phyloP scores from a whole-genome alignment of 805 yeast species.

The Metschnikowia continentalis region DNA sequence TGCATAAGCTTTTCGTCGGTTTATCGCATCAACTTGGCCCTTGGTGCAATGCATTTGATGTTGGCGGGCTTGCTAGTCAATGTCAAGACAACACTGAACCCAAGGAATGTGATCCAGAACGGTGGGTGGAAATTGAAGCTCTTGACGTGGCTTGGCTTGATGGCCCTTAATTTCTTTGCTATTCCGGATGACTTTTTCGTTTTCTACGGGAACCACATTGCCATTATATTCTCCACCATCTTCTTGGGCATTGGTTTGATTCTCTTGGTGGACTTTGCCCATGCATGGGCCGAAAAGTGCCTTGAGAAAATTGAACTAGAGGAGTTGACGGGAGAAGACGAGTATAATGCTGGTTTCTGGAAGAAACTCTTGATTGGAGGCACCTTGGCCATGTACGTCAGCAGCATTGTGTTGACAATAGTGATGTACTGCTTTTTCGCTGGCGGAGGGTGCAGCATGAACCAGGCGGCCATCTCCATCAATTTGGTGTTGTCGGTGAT shows the following conservation, averaged over 20 bases:
- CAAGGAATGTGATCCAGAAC: constrained; percentile 81
- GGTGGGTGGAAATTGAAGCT: constrained; percentile 87
- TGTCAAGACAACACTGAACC: constrained; percentile 72
- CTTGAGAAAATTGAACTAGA: constrained; percentile 85
- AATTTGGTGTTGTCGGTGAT: constrained; percentile 64
- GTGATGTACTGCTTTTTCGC: constrained; percentile 84
- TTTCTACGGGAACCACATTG: constrained; percentile 86
- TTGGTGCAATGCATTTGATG: constrained; percentile 72
- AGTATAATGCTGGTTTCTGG: constrained; percentile 61
- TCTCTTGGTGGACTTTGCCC: constrained; percentile 92
- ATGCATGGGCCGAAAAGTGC: constrained; percentile 97
- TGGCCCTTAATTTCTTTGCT: constrained; percentile 57
- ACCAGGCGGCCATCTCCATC: constrained; percentile 77
- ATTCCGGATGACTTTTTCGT: constrained; percentile 86
- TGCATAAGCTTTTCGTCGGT: constrained; percentile 90
- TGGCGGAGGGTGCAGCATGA: constrained; percentile 77
- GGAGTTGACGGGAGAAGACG: constrained; percentile 47
- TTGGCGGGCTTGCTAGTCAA: constrained; percentile 66
- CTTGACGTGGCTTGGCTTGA: constrained; percentile 51
- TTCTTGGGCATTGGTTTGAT: constrained; percentile 89
- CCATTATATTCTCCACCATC: constrained; percentile 76
- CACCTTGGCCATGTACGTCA: constrained; percentile 78
- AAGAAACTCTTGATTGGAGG: constrained; percentile 78
- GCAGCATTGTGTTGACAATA: constrained; percentile 66
- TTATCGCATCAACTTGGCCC: constrained; percentile 84